Conservation (phyloP, 2,329 filamentous ascomycete species). For the Cephalotrichum gorgonifer region DNA sequence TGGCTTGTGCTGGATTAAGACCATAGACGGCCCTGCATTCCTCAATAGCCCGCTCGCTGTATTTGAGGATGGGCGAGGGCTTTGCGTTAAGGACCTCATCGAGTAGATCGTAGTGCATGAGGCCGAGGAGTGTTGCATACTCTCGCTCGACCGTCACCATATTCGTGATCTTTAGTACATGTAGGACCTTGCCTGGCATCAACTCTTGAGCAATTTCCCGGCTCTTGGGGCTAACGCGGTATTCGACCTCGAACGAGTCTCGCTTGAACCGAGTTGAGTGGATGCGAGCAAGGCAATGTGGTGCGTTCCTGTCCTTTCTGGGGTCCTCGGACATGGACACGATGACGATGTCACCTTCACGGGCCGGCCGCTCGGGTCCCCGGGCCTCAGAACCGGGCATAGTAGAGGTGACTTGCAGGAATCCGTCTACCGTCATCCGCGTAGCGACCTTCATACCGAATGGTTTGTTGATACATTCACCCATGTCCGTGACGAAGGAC, state of each 20-base stretch:
- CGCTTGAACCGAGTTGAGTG: slow-evolving; percentile 73
- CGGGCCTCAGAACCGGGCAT: slow-evolving; percentile 52
- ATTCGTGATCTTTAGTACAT: slow-evolving; percentile 77
- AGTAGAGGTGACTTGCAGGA: slow-evolving; percentile 80
- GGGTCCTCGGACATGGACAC: slow-evolving; percentile 67
- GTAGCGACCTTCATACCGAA: slow-evolving; percentile 85
- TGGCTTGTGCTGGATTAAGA: slow-evolving; percentile 81
- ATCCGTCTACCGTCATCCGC: slow-evolving; percentile 83
- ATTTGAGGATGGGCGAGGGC: slow-evolving; percentile 78
- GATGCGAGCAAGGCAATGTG: slow-evolving; percentile 80
- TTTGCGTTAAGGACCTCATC: slow-evolving; percentile 83
- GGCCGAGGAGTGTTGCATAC: slow-evolving; percentile 78
- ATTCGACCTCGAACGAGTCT: slow-evolving; percentile 72
- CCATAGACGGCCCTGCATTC: slow-evolving; percentile 66
- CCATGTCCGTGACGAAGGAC: slow-evolving; percentile 79
- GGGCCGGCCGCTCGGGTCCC: slow-evolving; percentile 51
- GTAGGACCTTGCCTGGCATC: slow-evolving; percentile 57
- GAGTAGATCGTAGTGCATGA: slow-evolving; percentile 94
- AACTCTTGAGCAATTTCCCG: slow-evolving; percentile 54
- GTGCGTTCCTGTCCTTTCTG: slow-evolving; percentile 50
- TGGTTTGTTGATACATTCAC: slow-evolving; percentile 69
- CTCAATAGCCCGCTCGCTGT: slow-evolving; percentile 62
- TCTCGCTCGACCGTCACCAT: slow-evolving; percentile 93
- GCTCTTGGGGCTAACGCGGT: slow-evolving; percentile 62
- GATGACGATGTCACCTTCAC: slow-evolving; percentile 82